Evolutionary conservation across 164 flowering plant genomes (phyloP), one percentile per base, ranked within the genome.

Genomic region (Pachysandra terminalis): DNA sequence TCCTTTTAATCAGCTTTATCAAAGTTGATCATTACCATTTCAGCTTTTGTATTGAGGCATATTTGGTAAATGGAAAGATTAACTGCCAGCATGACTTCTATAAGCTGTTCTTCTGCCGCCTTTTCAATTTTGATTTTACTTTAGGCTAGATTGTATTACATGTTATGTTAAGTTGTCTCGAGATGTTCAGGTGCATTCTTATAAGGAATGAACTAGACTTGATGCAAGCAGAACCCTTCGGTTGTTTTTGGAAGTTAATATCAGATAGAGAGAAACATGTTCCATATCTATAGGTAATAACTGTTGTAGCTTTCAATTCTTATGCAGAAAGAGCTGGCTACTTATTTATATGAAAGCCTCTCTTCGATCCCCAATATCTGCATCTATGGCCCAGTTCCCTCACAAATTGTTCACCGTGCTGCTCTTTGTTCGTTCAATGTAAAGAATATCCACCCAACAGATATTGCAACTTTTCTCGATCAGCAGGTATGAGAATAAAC

Each of bases 341-440:
- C 77, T 48, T 86, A 94, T 76, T 79, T 95, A 26, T 89, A 95
- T 62, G 86, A 83, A 63, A 80, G 80, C 58, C 86, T 95, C 28
- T 25, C 40, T 21, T 68, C 89, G 9, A 73, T 95, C 40, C 87
- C 91, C 14, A 69, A 68, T 59, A 65, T 91, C 59, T 90, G 76
- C 54, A 76, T 95, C 49, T 95, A 95, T 75, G 98, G 98, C 63
- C 98, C 98, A 0, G 79, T 48, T 32, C 96, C 97, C 68, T 87
- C 96, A 22, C 57, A 69, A 67, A 72, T 64, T 15, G 81, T 82
- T 35, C 54, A 26, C 16, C 89, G 97, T 21, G 97, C 93, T 51
- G 88, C 99, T 28, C 87, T 95, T 56, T 95, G 98, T 78, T 86
- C 97, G 24, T 96, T 96, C 81, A 95, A 91, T 67, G 85, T 91